Conservation (phyloP, 495 filamentous ascomycete genomes). For the Terfezia boudieri region DNA sequence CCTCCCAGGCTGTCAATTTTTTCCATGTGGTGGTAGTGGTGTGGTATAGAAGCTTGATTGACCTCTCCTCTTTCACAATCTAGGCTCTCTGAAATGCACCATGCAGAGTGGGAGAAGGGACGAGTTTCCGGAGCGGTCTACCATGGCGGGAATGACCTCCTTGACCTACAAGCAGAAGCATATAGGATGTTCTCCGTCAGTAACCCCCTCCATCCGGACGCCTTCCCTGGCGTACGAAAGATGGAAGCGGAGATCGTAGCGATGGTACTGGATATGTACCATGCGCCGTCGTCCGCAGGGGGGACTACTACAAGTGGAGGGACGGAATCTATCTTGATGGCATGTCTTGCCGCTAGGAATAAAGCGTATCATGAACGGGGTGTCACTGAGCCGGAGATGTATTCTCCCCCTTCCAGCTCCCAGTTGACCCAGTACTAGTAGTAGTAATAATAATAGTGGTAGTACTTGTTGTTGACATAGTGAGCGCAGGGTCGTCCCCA, state of each 20-base stretch:
- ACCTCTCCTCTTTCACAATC: neutral
- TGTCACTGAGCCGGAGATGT: constrained; percentile 90
- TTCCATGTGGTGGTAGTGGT: too few species aligned
- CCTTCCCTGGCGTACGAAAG: constrained; percentile 93
- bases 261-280: constrained; percentile 80
- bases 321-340: constrained; percentile 92
- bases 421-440: neutral
- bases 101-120: constrained; percentile 92
- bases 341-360: constrained; percentile 64
- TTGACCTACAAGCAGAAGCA: constrained; percentile 72
- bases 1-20: too few species aligned
- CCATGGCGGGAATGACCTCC: constrained; percentile 67
- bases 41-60: too few species aligned
- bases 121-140: constrained; percentile 90
- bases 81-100: constrained; percentile 56
- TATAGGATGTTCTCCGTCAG: constrained; percentile 81
- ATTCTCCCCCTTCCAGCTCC: constrained; percentile 13
- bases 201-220: constrained; percentile 98
- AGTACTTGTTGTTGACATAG: constrained; percentile 12
- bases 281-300: constrained; percentile 60
- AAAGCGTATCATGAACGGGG: constrained; percentile 69
- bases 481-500: constrained; percentile 55
- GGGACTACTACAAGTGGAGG: constrained; percentile 85
- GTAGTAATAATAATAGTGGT: constrained; percentile 3
- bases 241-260: constrained; percentile 98